Base-by-base conservation (phyloP, 176 grass and related monocot species). In the Puccinellia tenuiflora region DNA sequence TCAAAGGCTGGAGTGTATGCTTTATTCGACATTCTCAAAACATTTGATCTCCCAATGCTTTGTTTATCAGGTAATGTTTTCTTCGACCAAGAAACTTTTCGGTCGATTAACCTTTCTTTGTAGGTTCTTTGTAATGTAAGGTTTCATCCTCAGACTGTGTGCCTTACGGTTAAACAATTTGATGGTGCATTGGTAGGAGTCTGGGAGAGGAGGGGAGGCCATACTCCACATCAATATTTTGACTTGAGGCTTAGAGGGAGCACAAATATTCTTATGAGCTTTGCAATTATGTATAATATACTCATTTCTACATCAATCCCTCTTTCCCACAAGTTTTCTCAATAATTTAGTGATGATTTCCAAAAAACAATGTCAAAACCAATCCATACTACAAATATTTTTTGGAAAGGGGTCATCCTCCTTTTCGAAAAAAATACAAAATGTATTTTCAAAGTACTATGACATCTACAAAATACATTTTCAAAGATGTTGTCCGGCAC, bases 11-110 rank as follows among this genome's bases (percentile, higher is more conserved):
- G 30, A 8, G 63, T 0, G 70, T 15, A 26, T 15, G 30, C 72
- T 77, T 82, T 77, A 87, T 82, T 76, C 37, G 69, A 64, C 84
- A 64, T 18, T 47, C 29, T 9, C 28, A 71, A 73, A 68, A 40
- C 24, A 64, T 47, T 35, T 48, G 4, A 86, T 74, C 54, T 73
- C 45, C 33, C 2, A 3, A 7, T 47, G 5, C 15, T 25, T 69
- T 57, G 25, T 78, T 77, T 57, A 71, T 34, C 28, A 3, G 21
- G 65, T 6, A 70, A 13, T 7, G 56, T 15, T 46, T 26, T 31
- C 15, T 45, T 43, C 7, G 3, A 11, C 16, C 16, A 11, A 63
- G 18, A 6, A 29, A 15, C 3, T 1, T 8, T n/a, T 35, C 24
- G n/a, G 59, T 6, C 12, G 3, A 71, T 45, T 45, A 16, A 45